These are phyloP conservation scores for Cutaneotrichosporon daszewskae DNA, from an alignment of 1,284 basidiomycete genomes.

Conservation along the genomic window DNA sequence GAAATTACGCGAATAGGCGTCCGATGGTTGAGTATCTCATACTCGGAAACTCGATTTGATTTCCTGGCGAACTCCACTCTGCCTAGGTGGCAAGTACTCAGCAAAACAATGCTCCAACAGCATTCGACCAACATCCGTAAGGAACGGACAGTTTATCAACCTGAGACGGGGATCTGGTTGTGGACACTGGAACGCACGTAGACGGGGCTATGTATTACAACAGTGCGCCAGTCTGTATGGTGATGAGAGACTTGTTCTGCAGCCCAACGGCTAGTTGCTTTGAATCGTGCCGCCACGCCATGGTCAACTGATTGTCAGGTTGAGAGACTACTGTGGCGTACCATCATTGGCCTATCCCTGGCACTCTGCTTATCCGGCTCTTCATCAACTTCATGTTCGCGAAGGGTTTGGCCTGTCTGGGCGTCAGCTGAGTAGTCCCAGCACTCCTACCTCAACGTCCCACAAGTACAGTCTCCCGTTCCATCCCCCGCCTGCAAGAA, in stretches of 20 bases:
- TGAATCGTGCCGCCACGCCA: conserved; percentile 39
- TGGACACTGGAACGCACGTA: conserved; percentile 6
- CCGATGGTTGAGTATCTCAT: conserved; percentile 35
- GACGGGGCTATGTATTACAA: neutral
- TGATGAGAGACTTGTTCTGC: conserved; percentile 34
- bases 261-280: conserved; percentile 37
- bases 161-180: conserved; percentile 12
- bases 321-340: conserved; percentile 10
- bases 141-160: conserved; percentile 15
- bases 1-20: conserved; percentile 16
- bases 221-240: conserved; percentile 25
- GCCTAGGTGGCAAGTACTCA: conserved; percentile 2
- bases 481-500: conserved; percentile 40
- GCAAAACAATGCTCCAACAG: too few species aligned
- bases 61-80: conserved; percentile 4
- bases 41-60: conserved; percentile 33
- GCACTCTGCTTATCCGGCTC: conserved; percentile 22
- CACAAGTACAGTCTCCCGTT: conserved; percentile 34
- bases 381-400: conserved; percentile 32
- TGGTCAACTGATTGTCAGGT: conserved; percentile 22
- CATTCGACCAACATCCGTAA: too few species aligned
- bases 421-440: neutral
- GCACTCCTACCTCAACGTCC: conserved; percentile 36
- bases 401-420: conserved; percentile 26
- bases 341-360: conserved; percentile 35